phyloP scores from a whole-genome alignment of 345 rosid species.

The Corchorus capsularis region DNA sequence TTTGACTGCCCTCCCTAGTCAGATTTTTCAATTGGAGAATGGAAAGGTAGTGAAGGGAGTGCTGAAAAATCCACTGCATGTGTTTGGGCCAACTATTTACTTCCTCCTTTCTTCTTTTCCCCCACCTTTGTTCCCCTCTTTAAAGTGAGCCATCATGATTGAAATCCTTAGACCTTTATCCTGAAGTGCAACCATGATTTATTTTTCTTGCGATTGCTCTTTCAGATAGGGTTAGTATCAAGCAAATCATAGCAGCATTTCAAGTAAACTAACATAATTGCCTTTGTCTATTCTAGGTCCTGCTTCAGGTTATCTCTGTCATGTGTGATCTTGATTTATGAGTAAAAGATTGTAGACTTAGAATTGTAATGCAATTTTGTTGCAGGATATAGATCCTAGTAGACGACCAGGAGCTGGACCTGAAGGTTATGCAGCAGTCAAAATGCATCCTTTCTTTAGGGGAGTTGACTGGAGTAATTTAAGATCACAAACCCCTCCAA shows the following conservation, averaged over 20 bases:
- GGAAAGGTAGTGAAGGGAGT: not conserved
- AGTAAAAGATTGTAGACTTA: not conserved
- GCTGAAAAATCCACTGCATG: not conserved
- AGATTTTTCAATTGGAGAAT: not conserved
- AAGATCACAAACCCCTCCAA: constrained; percentile 77
- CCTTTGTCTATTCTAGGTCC: not conserved
- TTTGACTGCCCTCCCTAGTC: not conserved
- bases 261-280: not conserved
- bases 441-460: constrained; percentile 86
- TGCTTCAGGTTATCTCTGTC: not conserved
- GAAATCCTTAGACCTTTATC: not conserved
- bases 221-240: not conserved
- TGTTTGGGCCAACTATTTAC: not conserved
- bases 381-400: constrained; percentile 85
- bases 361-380: constrained; percentile 18
- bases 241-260: not conserved
- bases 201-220: not conserved
- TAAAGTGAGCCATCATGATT: not conserved
- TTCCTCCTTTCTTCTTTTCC: not conserved
- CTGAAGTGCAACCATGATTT: not conserved
- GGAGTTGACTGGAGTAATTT: constrained; percentile 83
- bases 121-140: not conserved
- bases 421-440: constrained; percentile 80
- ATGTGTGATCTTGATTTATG: not conserved
- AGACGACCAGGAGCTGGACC: constrained; percentile 94